Evolutionary conservation across 2,329 filamentous ascomycete genomes (phyloP).

Genomic region (Colletotrichum abscissum): DNA sequence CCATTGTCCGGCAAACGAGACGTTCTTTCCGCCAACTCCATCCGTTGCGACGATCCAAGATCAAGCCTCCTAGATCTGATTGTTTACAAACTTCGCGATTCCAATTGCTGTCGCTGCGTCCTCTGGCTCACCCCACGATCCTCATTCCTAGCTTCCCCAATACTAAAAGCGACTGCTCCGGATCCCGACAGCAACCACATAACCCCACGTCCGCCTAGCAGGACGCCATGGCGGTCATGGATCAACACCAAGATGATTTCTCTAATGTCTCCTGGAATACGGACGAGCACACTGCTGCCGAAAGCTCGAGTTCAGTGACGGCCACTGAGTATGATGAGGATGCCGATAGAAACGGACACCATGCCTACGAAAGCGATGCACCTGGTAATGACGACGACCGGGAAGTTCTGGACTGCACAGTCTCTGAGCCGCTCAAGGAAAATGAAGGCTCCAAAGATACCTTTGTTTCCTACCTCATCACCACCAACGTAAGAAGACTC

Average conservation of each 20-base stretch:
- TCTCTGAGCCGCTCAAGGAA: conserved; percentile 89
- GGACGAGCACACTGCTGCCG: conserved; percentile 55
- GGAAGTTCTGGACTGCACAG: conserved; percentile 85
- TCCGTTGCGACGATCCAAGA: conserved; percentile 19
- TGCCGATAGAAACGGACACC: conserved; percentile 45
- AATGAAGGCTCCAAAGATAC: conserved; percentile 96
- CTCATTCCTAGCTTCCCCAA: neutral
- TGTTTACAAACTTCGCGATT: neutral
- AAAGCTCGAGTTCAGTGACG: conserved; percentile 43
- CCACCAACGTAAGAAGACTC: conserved; percentile 75
- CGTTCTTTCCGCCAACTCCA: conserved; percentile 19
- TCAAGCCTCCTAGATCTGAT: neutral
- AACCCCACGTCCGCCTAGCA: conserved; percentile 34
- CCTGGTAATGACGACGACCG: conserved; percentile 66
- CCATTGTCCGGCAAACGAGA: conserved; percentile 24
- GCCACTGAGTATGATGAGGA: conserved; percentile 33
- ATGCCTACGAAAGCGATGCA: conserved; percentile 60
- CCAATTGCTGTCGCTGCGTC: neutral
- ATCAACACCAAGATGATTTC: conserved; percentile 73
- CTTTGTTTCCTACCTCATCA: conserved; percentile 95
- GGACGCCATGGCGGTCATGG: conserved; percentile 57
- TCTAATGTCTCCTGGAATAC: conserved; percentile 84
- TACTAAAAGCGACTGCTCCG: neutral
- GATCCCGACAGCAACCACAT: conserved; percentile 24
- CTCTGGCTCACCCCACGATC: neutral